Conservation (phyloP, 2,329 filamentous ascomycete species). For the Ceratocystis papillata region DNA sequence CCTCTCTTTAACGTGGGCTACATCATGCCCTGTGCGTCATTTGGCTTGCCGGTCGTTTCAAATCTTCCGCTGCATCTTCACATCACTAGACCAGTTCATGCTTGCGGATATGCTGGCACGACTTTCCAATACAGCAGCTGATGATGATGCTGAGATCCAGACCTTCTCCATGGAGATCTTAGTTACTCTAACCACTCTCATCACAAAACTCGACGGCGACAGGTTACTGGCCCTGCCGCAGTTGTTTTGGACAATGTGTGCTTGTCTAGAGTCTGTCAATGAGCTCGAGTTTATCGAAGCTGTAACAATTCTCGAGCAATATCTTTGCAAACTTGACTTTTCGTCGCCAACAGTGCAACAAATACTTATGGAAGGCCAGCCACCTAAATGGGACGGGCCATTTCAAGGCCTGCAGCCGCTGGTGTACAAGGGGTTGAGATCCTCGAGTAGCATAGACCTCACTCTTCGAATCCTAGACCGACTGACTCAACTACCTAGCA, state of each 20-base stretch:
- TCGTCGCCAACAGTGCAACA: constrained; percentile 53
- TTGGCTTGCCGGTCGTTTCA: constrained; percentile 95
- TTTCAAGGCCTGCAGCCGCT: constrained; percentile 81
- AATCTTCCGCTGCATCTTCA: constrained; percentile 87
- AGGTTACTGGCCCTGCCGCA: constrained; percentile 85
- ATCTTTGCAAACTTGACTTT: constrained; percentile 75
- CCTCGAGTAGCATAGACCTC: constrained; percentile 66
- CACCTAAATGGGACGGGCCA: constrained; percentile 73
- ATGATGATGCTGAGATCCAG: constrained; percentile 87
- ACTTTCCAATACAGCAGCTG: constrained; percentile 91
- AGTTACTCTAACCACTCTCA: constrained; percentile 84
- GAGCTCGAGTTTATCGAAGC: constrained; percentile 90
- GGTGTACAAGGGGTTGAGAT: constrained; percentile 84
- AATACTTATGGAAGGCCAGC: constrained; percentile 65
- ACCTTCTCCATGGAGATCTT: constrained; percentile 97
- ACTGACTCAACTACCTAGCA: constrained; percentile 67
- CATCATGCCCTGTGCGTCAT: constrained; percentile 88
- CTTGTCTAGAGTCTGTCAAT: constrained; percentile 92
- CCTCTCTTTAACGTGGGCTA: constrained; percentile 86
- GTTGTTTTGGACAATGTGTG: constrained; percentile 94
- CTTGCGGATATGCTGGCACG: constrained; percentile 92
- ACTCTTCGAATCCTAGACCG: constrained; percentile 69
- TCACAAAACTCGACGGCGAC: constrained; percentile 67
- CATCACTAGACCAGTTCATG: constrained; percentile 84
- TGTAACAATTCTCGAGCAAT: constrained; percentile 78